phyloP scores from a whole-genome alignment of 371 early-diverging fungal species.

The Circinella minor region DNA sequence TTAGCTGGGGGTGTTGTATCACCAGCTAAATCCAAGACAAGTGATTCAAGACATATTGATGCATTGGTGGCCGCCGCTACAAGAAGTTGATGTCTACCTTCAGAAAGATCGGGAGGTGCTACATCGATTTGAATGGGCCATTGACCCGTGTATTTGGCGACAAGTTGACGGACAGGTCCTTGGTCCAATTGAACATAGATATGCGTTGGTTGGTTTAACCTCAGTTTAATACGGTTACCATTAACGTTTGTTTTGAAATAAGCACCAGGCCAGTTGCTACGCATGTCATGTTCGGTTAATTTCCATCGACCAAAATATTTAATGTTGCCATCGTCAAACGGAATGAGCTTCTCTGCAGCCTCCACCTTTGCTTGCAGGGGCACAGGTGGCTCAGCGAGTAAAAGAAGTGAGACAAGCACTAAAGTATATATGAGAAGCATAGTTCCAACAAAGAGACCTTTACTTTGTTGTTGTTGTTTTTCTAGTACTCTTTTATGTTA shows the following conservation, averaged over 20 bases:
- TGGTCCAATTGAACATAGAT: conserved; percentile 33
- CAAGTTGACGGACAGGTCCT: conserved; percentile 15
- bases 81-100: conserved; percentile 19
- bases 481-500: too few relatives aligned
- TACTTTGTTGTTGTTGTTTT: too few relatives aligned
- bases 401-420: background rate
- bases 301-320: conserved; percentile 52
- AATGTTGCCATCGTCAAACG: conserved; percentile 37
- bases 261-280: conserved; percentile 51
- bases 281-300: conserved; percentile 24
- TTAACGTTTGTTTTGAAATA: conserved; percentile 35
- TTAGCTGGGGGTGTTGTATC: conserved; percentile 18
- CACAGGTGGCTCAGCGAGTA: conserved; percentile 1
- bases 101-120: conserved; percentile 16
- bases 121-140: conserved; percentile 16
- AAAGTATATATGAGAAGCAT: conserved; percentile 3
- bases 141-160: conserved; percentile 15
- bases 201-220: conserved; percentile 28
- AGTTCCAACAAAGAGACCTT: too few relatives aligned
- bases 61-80: conserved; percentile 18
- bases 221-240: conserved; percentile 24
- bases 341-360: conserved; percentile 16
- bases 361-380: background rate
- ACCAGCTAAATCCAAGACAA: conserved; percentile 25
- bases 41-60: conserved; percentile 24